Evolutionary conservation across 2,329 filamentous ascomycete genomes (phyloP).

Genomic region (Aureobasidium pullulans): DNA sequence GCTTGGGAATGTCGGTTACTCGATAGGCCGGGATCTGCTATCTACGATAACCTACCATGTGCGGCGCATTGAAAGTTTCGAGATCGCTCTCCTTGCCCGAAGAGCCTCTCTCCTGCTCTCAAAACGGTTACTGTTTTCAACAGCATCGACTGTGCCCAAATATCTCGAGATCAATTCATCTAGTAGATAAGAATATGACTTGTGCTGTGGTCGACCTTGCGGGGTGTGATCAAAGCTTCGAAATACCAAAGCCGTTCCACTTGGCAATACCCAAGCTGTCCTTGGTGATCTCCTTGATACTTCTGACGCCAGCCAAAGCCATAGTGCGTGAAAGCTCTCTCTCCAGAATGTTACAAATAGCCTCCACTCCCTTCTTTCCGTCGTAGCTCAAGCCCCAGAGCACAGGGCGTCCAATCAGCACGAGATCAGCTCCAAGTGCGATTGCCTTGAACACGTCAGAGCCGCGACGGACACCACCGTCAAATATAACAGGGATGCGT

Average conservation of each 20-base stretch:
- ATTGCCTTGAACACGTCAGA: constrained; percentile 50
- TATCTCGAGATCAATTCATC: too few relatives aligned
- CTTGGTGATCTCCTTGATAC: constrained; percentile 18
- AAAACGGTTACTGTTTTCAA: too few relatives aligned
- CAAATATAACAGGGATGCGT: constrained; percentile 50
- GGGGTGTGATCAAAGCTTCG: neutral
- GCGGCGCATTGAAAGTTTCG: too few relatives aligned
- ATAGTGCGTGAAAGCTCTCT: constrained; percentile 19
- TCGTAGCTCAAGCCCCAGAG: constrained; percentile 17
- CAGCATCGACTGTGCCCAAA: too few relatives aligned
- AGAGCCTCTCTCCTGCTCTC: too few relatives aligned
- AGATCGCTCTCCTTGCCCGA: too few relatives aligned
- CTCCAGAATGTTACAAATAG: constrained; percentile 15
- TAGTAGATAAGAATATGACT: too few relatives aligned
- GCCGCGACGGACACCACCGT: constrained; percentile 47
- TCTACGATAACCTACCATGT: too few relatives aligned
- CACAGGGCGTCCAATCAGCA: constrained; percentile 23
- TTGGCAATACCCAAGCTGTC: constrained; percentile 18
- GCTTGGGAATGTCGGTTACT: too few relatives aligned
- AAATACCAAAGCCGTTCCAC: constrained; percentile 18
- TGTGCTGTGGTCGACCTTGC: too few relatives aligned
- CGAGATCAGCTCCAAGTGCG: constrained; percentile 36
- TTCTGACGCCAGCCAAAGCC: constrained; percentile 20
- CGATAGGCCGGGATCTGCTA: too few relatives aligned
- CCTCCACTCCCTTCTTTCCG: constrained; percentile 16